Percentiles rank a stretch among this genome's conserved stretches.
Evolutionary conservation across 164 flowering plant genomes (phyloP).

Genomic region (Vitis labrusca): DNA sequence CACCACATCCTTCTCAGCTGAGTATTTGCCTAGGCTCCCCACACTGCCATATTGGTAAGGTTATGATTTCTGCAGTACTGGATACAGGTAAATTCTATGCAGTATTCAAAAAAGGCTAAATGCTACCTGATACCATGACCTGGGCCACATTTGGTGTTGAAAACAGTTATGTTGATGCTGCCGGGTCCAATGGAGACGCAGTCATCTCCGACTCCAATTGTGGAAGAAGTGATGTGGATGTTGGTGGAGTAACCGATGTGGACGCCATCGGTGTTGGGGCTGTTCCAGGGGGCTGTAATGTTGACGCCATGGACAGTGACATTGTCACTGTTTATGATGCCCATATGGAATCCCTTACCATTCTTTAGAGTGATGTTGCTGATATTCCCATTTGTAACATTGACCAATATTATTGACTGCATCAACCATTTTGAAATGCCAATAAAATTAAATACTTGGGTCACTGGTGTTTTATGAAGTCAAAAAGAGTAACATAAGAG

Average conservation of each 20-base stretch:
- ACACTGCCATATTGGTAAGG: conserved; percentile 17
- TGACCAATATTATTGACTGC: conserved; percentile 20
- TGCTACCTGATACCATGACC: conserved; percentile 40
- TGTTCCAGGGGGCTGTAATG: conserved; percentile 15
- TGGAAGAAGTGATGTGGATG: conserved; percentile 17
- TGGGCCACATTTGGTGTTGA: conserved; percentile 28
- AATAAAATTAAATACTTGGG: background rate
- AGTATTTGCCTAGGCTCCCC: conserved; percentile 42
- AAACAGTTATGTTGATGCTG: conserved; percentile 20
- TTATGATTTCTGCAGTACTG: background rate
- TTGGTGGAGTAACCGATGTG: conserved; percentile 18
- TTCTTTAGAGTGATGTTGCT: conserved; percentile 14
- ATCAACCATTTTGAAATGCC: background rate
- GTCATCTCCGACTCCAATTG: conserved; percentile 33
- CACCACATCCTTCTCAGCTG: conserved; percentile 29
- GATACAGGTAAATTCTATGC: too few species aligned
- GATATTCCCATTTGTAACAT: conserved; percentile 18
- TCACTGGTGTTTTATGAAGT: background rate
- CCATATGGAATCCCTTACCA: conserved; percentile 24
- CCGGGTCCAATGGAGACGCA: conserved; percentile 38
- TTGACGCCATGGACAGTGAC: conserved; percentile 12
- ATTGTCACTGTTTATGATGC: conserved; percentile 11
- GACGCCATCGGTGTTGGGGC: conserved; percentile 46
- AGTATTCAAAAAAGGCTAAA: too few species aligned
- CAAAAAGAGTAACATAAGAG: background rate